Evolutionary conservation across 345 rosid species (phyloP).

Genomic region (Balakata baccata): DNA sequence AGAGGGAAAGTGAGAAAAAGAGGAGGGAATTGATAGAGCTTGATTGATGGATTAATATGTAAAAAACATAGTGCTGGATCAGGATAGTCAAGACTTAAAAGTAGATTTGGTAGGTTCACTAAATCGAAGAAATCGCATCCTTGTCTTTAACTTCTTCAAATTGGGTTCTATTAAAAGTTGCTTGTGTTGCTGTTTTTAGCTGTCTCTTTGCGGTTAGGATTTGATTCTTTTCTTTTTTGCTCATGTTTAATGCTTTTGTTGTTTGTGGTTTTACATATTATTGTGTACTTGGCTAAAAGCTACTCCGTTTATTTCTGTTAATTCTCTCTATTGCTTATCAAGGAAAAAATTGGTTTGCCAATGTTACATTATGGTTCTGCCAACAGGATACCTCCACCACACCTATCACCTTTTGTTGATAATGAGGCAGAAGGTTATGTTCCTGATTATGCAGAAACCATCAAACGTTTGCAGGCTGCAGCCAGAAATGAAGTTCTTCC

Average conservation of each 20-base stretch:
- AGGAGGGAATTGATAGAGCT: too few relatives aligned
- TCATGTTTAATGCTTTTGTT: neutral
- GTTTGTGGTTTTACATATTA: neutral
- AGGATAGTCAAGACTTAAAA: neutral
- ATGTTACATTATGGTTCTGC: neutral
- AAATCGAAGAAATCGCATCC: neutral
- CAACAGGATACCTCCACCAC: conserved; percentile 81
- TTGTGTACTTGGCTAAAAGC: neutral
- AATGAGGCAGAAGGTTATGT: conserved; percentile 83
- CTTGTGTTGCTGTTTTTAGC: neutral
- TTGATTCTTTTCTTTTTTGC: neutral
- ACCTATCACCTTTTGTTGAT: conserved; percentile 83
- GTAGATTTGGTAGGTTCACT: neutral
- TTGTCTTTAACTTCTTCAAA: neutral
- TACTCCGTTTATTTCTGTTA: neutral
- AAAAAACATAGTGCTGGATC: neutral
- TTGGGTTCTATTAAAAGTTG: neutral
- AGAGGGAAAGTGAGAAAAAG: too few relatives aligned
- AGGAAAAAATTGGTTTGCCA: neutral
- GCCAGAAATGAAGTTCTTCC: conserved; percentile 78
- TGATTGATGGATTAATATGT: too few relatives aligned
- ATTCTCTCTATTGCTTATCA: neutral
- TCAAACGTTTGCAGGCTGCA: conserved; percentile 72
- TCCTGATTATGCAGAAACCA: conserved; percentile 88
- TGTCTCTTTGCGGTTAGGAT: neutral